A percentile compares a stretch with the other conserved stretches of the same genome.
Conservation (phyloP, 1,284 basidiomycete genomes). For the Rhodotorula sp. region DNA sequence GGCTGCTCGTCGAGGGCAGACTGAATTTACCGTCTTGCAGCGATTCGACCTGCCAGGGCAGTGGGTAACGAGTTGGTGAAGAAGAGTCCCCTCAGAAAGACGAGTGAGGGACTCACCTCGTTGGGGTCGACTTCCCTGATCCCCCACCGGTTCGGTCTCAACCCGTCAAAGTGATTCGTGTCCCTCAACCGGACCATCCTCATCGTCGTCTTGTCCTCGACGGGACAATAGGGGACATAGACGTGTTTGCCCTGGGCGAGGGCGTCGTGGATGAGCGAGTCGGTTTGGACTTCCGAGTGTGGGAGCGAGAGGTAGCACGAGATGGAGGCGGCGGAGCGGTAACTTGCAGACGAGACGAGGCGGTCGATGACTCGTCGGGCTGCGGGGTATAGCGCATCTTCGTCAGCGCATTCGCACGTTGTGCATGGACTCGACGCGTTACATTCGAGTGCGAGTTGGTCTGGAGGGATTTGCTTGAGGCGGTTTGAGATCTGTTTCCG, state of each 20-base stretch:
- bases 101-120: slow-evolving; percentile 23
- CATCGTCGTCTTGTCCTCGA: slow-evolving; percentile 47
- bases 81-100: neutral
- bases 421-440: neutral
- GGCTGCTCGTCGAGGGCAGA: no score
- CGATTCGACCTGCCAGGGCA: slow-evolving; percentile 5
- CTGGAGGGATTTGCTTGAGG: slow-evolving; percentile 31
- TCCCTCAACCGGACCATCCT: slow-evolving; percentile 48
- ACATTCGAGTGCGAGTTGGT: slow-evolving; percentile 38
- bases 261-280: slow-evolving; percentile 47
- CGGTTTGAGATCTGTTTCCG: slow-evolving; percentile 42
- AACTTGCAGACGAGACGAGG: slow-evolving; percentile 46
- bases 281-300: slow-evolving; percentile 48
- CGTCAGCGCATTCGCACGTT: neutral
- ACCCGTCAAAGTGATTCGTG: slow-evolving; percentile 44
- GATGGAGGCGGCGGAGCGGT: slow-evolving; percentile 43
- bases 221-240: slow-evolving; percentile 50
- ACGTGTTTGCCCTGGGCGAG: slow-evolving; percentile 47
- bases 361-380: slow-evolving; percentile 42
- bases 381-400: no score
- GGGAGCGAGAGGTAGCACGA: slow-evolving; percentile 50
- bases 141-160: slow-evolving; percentile 49
- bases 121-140: slow-evolving; percentile 48
- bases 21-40: slow-evolving; percentile 26
- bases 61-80: neutral